These are phyloP conservation scores for Persicaria tinctoria DNA, from an alignment of 148 eudicot species.

Conservation along the genomic window DNA sequence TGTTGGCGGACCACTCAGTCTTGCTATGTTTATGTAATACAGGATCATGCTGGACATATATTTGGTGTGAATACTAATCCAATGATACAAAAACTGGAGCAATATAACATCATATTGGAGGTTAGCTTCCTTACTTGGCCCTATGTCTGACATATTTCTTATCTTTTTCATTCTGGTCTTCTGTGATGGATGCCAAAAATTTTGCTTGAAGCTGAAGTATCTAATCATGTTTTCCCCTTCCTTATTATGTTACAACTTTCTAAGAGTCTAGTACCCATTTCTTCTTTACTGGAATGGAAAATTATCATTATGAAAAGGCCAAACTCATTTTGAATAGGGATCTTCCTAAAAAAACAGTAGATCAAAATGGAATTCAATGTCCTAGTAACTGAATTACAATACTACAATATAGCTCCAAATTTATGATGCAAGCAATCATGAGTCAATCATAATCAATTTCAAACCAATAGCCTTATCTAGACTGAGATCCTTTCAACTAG, in stretches of 20 bases:
- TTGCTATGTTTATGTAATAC: constrained; percentile 18
- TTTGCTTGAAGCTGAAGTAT: constrained; percentile 6
- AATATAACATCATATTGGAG: constrained; percentile 73
- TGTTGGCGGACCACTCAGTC: not conserved
- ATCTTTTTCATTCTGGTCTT: not conserved
- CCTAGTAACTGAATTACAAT: not conserved
- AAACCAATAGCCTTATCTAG: not conserved
- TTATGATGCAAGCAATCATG: not conserved
- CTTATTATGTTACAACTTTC: not conserved
- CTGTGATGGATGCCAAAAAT: not conserved
- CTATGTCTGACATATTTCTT: constrained; percentile 4
- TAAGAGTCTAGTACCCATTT: not conserved
- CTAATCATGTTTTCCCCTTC: not conserved
- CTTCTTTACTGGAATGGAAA: not conserved
- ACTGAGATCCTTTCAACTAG: not conserved
- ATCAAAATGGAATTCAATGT: not conserved
- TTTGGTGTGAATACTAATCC: constrained; percentile 87
- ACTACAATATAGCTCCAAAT: too few relatives aligned
- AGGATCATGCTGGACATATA: constrained; percentile 99
- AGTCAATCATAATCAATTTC: not conserved
- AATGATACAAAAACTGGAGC: constrained; percentile 85
- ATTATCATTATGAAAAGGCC: constrained; percentile 1
- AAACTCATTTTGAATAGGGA: not conserved
- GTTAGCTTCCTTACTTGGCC: constrained; percentile 29
- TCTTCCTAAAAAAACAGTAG: not conserved